These are phyloP conservation scores for Termitomyces sp. DNA, from an alignment of 768 basidiomycete species.

Conservation along the genomic window DNA sequence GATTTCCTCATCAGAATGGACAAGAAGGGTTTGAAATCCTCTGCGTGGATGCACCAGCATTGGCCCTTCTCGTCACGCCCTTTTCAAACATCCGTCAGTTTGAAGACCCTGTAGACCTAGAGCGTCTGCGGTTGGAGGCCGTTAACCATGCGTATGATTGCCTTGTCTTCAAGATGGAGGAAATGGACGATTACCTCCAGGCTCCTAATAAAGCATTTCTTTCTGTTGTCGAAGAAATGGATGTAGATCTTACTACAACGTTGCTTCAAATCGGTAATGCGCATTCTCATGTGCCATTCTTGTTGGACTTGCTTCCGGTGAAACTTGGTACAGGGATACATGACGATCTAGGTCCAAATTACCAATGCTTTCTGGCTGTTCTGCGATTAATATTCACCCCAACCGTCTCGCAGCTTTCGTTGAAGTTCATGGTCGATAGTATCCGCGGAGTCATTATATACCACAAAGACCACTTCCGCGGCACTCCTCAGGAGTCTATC, in stretches of 20 bases:
- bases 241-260: background rate
- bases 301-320: background rate
- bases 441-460: background rate
- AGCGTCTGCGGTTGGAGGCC: background rate
- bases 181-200: background rate
- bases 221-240: background rate
- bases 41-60: background rate
- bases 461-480: background rate
- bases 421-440: background rate
- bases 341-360: background rate
- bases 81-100: background rate
- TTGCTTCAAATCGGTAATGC: background rate
- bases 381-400: background rate
- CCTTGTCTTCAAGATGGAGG: background rate
- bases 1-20: background rate
- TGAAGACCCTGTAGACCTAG: background rate
- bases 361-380: background rate
- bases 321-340: background rate
- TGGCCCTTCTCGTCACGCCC: background rate
- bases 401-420: background rate
- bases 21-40: background rate
- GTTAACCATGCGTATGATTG: background rate
- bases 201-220: background rate
- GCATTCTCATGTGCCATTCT: background rate
- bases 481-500: background rate